Evolutionary conservation across 129 eudicot species (phyloP).

Genomic region (Helianthus annuus): HanXRQr2.0-SUNRISE NC_035449.2:147512585-147513084

Average conservation of each 20-base stretch:
- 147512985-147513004: not conserved
- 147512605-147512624: constrained; percentile 22
- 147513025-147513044: not conserved
- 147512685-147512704: constrained; percentile 42
- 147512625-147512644: constrained; percentile 44
- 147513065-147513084: too few relatives aligned
- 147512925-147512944: not conserved
- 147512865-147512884: not conserved
- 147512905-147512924: not conserved
- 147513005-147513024: not conserved
- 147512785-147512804: constrained; percentile 65
- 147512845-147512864: not conserved
- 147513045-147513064: too few relatives aligned
- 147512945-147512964: not conserved
- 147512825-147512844: constrained; percentile 91
- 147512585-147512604: constrained; percentile 29
- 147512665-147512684: constrained; percentile 65
- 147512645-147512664: constrained; percentile 98
- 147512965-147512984: constrained; percentile 10
- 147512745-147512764: constrained; percentile 33
- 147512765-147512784: constrained; percentile 37
- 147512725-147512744: constrained; percentile 28
- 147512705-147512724: constrained; percentile 40
- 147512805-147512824: constrained; percentile 82
- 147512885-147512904: not conserved